Percentiles rank a stretch among this genome's conserved stretches.
Evolutionary conservation across 768 basidiomycete species (phyloP).

Genomic region (Boletus rubroflammeus): DNA sequence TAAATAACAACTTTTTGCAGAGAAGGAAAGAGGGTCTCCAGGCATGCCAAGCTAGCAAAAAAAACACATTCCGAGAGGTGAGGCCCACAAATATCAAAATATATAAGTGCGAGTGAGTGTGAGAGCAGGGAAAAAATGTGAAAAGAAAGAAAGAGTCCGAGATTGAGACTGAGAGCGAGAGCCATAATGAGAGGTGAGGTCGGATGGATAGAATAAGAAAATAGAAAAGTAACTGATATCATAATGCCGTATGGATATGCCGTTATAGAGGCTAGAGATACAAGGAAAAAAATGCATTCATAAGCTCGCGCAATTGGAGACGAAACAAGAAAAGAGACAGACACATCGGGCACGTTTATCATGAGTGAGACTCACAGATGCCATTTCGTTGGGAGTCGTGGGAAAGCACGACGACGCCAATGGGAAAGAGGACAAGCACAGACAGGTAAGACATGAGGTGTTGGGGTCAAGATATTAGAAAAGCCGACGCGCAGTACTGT

Average conservation of each 20-base stretch:
- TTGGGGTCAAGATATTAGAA: constrained; percentile 6
- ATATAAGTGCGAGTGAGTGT: not conserved
- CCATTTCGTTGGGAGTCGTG: not conserved
- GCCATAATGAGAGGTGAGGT: not conserved
- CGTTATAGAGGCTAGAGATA: constrained; percentile 15
- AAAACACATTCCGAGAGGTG: not conserved
- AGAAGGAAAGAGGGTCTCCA: not conserved
- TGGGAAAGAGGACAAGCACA: not conserved
- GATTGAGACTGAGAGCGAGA: not conserved
- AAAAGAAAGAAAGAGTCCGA: too few species aligned
- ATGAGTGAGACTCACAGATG: constrained; percentile 19
- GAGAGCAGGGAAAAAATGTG: not conserved
- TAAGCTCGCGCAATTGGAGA: constrained; percentile 11
- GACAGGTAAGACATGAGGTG: not conserved
- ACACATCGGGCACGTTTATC: constrained; percentile 1
- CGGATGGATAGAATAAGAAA: not conserved
- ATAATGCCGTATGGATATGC: constrained; percentile 4
- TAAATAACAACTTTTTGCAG: not conserved
- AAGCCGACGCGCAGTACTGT: constrained; percentile 8
- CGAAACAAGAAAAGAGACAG: not conserved
- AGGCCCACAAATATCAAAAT: not conserved
- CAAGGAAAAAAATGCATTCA: constrained; percentile 8
- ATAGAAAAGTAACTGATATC: constrained; percentile 1
- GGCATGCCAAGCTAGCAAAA: not conserved
- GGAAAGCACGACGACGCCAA: not conserved